phyloP scores from a whole-genome alignment of 2,329 filamentous ascomycete species.

The Curvularia sp. region DNA sequence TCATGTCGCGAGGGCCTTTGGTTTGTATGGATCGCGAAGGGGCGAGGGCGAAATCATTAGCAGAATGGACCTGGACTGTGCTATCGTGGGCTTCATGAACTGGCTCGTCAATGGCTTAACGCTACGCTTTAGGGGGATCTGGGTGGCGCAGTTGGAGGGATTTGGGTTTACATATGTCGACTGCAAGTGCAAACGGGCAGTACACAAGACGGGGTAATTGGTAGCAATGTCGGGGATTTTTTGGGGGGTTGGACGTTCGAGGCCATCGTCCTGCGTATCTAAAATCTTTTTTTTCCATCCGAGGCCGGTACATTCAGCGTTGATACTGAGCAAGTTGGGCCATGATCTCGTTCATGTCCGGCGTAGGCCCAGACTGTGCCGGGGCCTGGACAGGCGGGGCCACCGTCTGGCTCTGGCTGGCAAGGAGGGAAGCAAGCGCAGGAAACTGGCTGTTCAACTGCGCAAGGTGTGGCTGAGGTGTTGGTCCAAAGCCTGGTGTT shows the following conservation, averaged over 20 bases:
- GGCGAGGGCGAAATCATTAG: not conserved
- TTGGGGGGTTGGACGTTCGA: conserved; percentile 2
- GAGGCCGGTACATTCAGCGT: conserved; percentile 46
- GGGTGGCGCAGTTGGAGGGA: conserved; percentile 14
- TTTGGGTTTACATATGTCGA: conserved; percentile 15
- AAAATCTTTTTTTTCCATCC: conserved; percentile 3
- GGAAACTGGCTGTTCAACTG: conserved; percentile 44
- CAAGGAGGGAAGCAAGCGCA: conserved; percentile 41
- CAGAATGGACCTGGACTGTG: not conserved
- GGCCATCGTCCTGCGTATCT: conserved; percentile 12
- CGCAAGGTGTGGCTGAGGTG: conserved; percentile 30
- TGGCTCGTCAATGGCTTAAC: conserved; percentile 8
- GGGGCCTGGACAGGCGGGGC: conserved; percentile 45
- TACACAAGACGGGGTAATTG: conserved; percentile 6
- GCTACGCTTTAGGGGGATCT: conserved; percentile 4
- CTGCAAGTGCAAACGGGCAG: conserved; percentile 7
- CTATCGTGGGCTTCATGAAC: conserved; percentile 7
- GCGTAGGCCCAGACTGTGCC: conserved; percentile 33
- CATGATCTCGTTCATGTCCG: conserved; percentile 75
- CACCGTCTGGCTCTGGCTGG: conserved; percentile 32
- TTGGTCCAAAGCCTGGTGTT: conserved; percentile 31
- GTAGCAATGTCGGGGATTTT: conserved; percentile 15
- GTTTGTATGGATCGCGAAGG: not conserved
- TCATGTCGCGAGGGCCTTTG: conserved; percentile 6
- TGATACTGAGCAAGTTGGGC: conserved; percentile 72